A percentile compares a stretch with the other conserved stretches of the same genome.
phyloP scores from a whole-genome alignment of 164 flowering plant genomes.

The Magnolia kwangsiensis region DNA sequence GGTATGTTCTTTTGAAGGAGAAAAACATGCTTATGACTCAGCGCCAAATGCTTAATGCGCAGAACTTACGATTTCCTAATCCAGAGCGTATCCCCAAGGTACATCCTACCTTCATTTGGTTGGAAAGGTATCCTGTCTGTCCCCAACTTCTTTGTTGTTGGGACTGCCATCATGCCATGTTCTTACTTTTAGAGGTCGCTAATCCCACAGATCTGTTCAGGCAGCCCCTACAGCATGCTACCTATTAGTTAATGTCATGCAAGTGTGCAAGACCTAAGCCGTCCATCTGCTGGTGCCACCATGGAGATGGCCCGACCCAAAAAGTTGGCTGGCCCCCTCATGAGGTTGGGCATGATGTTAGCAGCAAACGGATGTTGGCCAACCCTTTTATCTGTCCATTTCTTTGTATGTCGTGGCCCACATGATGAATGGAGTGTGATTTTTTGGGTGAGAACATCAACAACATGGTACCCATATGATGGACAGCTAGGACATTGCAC shows the following conservation, averaged over 20 bases:
- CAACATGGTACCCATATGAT: too few relatives aligned
- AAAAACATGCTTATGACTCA: constrained; percentile 98
- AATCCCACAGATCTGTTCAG: not conserved
- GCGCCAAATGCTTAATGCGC: constrained; percentile 88
- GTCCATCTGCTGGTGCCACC: not conserved
- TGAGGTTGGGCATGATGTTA: not conserved
- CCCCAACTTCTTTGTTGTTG: not conserved
- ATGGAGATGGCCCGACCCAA: not conserved
- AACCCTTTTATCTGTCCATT: too few relatives aligned
- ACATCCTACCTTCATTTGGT: not conserved
- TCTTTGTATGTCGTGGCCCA: too few relatives aligned
- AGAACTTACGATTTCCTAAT: constrained; percentile 82
- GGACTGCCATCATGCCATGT: not conserved
- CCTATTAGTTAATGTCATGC: not conserved
- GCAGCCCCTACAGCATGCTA: too few relatives aligned
- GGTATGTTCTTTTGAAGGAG: constrained; percentile 94
- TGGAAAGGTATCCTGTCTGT: not conserved
- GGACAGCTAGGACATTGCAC: too few relatives aligned
- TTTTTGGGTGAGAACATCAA: too few relatives aligned
- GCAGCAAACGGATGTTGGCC: not conserved
- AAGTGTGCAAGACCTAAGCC: not conserved
- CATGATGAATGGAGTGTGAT: too few relatives aligned
- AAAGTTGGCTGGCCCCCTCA: not conserved
- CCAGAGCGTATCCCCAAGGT: constrained; percentile 97
- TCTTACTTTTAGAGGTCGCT: not conserved